Evolutionary conservation across 805 yeast genomes (phyloP), one percentile per base, ranked within the genome.

Genomic region (Candida caryicola): DNA sequence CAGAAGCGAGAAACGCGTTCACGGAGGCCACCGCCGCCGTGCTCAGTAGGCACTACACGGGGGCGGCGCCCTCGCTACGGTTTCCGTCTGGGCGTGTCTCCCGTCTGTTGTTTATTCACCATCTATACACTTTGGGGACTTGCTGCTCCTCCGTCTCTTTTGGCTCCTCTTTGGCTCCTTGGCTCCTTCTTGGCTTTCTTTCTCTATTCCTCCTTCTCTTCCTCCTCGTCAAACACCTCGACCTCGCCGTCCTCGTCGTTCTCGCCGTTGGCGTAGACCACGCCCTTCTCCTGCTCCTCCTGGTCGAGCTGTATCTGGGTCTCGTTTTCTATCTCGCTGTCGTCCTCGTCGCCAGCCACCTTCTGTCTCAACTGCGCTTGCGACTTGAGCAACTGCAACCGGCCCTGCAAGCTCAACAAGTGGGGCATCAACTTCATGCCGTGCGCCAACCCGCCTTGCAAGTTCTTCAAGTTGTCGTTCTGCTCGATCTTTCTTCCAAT

Each of bases 351-450:
- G 5, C 27, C 31, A 5, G 34, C 37, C 13, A 49, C 43, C 32
- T 43, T 44, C n/a, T 44, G 39, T 43, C 97, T 79, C 47, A 91
- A 64, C 40, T 76, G 73, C 8, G 87, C 72, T 62, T 91, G 98
- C 3, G 88, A 76, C 46, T 76, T 76, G 30, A 91, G 70, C 58
- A 91, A 72, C 52, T 82, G 85, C 33, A 91, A 67, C 46, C 93
- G 77, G 33, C 99, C 99, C 59, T 90, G 95, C 21, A 91, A 72
- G 1, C 93, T 80, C 17, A 90, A 64, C 36, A 91, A 68, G 28
- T 77, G 73, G 6, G 90, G 84, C 45, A 91, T 62, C 17, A 73
- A 71, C 44, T 73, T 73, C 59, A 76, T 69, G 23, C 76, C 82
- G 39, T 76, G 66, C 14, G 69, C 62, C 19, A 90, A 64, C 0